A percentile compares a stretch with the other conserved stretches of the same genome.
These are phyloP conservation scores for Xylaria scruposa DNA, from an alignment of 495 filamentous ascomycete species.

Conservation along the genomic window DNA sequence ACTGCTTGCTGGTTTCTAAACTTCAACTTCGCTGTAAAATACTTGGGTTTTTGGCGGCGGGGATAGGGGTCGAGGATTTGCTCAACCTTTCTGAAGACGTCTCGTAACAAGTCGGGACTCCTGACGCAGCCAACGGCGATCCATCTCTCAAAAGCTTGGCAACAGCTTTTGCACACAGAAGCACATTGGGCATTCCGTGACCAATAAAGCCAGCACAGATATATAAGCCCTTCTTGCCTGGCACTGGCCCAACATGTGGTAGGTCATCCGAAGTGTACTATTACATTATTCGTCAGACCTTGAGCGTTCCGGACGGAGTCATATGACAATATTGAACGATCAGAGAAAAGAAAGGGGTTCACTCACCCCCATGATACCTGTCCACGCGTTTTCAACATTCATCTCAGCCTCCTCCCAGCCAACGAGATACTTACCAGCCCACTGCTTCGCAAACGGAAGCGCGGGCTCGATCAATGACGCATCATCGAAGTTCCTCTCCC, in stretches of 20 bases:
- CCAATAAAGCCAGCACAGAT: conserved; percentile 58
- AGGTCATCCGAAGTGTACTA: conserved; percentile 48
- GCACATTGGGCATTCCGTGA: conserved; percentile 59
- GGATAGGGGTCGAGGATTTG: background rate
- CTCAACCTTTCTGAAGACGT: conserved; percentile 43
- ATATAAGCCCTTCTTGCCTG: conserved; percentile 49
- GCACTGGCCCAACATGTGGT: conserved; percentile 55
- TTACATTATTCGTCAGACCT: conserved; percentile 1
- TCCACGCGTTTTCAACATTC: conserved; percentile 57
- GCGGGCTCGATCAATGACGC: conserved; percentile 50
- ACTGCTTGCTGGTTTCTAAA: background rate
- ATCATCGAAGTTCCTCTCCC: conserved; percentile 61
- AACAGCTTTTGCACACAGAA: conserved; percentile 52
- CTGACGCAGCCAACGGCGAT: conserved; percentile 45
- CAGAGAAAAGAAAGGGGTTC: background rate
- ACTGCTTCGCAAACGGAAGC: conserved; percentile 53
- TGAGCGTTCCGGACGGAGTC: background rate
- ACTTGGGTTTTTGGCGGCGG: background rate
- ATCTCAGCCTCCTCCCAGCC: conserved; percentile 58
- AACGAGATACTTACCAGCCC: conserved; percentile 55
- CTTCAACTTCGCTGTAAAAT: background rate
- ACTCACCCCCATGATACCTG: conserved; percentile 52
- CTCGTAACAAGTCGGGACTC: conserved; percentile 49
- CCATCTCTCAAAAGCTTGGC: conserved; percentile 51
- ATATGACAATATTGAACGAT: background rate